Base-by-base conservation (phyloP, 768 basidiomycete genomes). In the Suillus discolor region DNA sequence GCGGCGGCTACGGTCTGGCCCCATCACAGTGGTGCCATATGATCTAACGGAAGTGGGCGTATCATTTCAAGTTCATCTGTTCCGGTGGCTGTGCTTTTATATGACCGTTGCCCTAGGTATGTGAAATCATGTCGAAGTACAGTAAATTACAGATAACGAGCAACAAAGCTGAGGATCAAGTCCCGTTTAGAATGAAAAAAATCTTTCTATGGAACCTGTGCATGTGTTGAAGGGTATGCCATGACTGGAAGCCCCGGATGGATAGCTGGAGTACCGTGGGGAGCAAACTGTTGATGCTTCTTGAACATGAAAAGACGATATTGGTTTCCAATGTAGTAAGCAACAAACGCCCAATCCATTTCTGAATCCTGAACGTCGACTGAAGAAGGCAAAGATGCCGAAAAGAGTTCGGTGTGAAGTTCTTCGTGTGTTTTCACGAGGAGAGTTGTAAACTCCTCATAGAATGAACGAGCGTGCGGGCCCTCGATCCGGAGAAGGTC, bases 251-350 rank as follows among this genome's bases (percentile, higher is more conserved):
- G 23, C 25, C 57, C 57, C 23, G 57, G 16, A 28, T 59, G 57
- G 16, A 28, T 28, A 57, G 66, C 67, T 71, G 55, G 54, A 38
- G 54, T 15, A 28, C 65, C 55, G 47, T 63, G 65, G 31, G 63
- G 63, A 12, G 36, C 63, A 34, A 76, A 73, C 53, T 70, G 75
- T 39, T 76, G 75, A 51, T 74, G 42, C 70, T 71, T 77, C 67
- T 75, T 72, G 45, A 71, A 76, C 41, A 77, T 64, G 45, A 73
- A 71, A 28, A 73, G 42, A 20, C 76, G 75, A 65, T 76, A 78
- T 53, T 78, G 70, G 23, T 68, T 67, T 59, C 72, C 74, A 54
- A 78, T 78, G 62, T 78, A 76, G 20, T 70, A 62, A 38, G 73
- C 71, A 15, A 68, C 67, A 41, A 66, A 67, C 0, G 75, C 76